These are phyloP conservation scores for Paraglomus brasilianum DNA, from an alignment of 192 early-diverging fungal species.

Conservation along the genomic window DNA sequence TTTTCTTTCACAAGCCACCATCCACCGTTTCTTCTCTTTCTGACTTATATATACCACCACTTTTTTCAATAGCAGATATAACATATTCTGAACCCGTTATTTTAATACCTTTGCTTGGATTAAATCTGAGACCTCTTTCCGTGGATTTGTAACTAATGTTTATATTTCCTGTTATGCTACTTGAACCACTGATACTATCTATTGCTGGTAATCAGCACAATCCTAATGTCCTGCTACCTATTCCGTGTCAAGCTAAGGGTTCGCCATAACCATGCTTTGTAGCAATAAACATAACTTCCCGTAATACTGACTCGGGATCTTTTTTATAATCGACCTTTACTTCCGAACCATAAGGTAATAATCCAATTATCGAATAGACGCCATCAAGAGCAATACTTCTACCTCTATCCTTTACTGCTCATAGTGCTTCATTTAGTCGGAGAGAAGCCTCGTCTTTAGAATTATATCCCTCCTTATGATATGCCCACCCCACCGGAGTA, in stretches of 20 bases:
- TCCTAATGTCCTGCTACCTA: background rate
- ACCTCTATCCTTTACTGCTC: background rate
- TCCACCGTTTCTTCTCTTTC: too few relatives aligned
- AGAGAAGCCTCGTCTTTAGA: background rate
- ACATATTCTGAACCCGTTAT: too few relatives aligned
- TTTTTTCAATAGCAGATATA: too few relatives aligned
- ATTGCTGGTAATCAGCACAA: background rate
- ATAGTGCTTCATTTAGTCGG: background rate
- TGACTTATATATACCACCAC: too few relatives aligned
- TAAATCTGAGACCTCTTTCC: too few relatives aligned
- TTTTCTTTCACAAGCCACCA: too few relatives aligned
- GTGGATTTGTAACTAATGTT: too few relatives aligned
- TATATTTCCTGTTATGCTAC: too few relatives aligned
- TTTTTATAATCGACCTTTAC: too few relatives aligned
- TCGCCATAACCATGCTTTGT: slow-evolving; percentile 13
- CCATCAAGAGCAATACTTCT: background rate
- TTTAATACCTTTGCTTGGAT: too few relatives aligned
- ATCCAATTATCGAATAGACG: background rate
- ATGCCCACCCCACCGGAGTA: slow-evolving; percentile 12
- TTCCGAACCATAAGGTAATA: background rate
- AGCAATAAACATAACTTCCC: background rate
- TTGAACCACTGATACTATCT: too few relatives aligned
- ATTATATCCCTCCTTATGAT: background rate
- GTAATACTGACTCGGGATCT: background rate
- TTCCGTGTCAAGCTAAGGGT: slow-evolving; percentile 6